phyloP scores from a whole-genome alignment of 306 rosid genomes.

The Rubus idaeus region DNA sequence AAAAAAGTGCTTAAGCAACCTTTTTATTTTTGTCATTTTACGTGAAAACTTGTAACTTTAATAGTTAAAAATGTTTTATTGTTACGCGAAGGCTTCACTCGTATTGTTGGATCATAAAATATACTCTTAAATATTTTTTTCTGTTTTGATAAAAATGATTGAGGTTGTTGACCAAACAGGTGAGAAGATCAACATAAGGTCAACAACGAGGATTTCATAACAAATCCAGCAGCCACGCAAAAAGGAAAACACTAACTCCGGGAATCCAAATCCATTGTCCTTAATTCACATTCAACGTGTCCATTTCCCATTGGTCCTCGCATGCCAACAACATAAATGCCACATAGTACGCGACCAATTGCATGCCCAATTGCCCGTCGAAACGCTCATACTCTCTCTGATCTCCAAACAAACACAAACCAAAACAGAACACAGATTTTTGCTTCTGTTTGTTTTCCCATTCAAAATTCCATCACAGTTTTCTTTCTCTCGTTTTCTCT shows the following conservation, averaged over 20 bases:
- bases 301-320: not conserved
- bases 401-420: not conserved
- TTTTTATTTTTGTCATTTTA: too few species aligned
- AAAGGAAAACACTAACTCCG: not conserved
- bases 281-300: not conserved
- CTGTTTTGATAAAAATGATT: too few species aligned
- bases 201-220: slow-evolving; percentile 2
- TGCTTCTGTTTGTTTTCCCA: not conserved
- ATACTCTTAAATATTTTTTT: too few species aligned
- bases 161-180: not conserved
- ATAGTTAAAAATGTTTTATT: too few species aligned
- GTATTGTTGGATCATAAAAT: too few species aligned
- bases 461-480: not conserved
- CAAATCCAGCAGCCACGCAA: slow-evolving; percentile 5
- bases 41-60: too few species aligned
- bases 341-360: slow-evolving; percentile 13
- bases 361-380: slow-evolving; percentile 26
- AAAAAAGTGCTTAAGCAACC: too few species aligned
- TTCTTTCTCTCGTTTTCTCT: not conserved
- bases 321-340: slow-evolving; percentile 4
- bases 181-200: not conserved
- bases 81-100: too few species aligned
- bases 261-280: not conserved
- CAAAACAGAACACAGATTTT: not conserved
- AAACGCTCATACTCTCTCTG: not conserved